phyloP scores from a whole-genome alignment of 2,329 filamentous ascomycete species.

The Talaromyces sp. region DNA sequence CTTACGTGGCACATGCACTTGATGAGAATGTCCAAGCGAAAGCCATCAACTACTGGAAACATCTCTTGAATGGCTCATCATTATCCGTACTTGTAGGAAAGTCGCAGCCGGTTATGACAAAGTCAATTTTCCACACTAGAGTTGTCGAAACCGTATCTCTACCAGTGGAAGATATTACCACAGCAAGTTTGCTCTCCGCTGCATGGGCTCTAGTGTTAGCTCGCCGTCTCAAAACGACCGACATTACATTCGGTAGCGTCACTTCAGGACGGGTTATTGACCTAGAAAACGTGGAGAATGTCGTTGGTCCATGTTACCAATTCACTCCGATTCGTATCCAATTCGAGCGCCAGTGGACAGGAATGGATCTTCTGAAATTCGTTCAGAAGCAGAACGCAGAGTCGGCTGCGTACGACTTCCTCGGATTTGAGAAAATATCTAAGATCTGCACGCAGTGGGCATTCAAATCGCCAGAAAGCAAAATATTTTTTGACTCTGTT shows the following conservation, averaged over 20 bases:
- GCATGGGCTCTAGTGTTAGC: conserved; percentile 69
- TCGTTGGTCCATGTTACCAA: conserved; percentile 48
- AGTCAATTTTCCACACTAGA: conserved; percentile 4
- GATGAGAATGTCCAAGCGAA: background rate
- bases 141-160: background rate
- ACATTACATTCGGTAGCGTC: conserved; percentile 76
- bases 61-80: background rate
- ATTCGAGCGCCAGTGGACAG: conserved; percentile 48
- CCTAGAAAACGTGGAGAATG: conserved; percentile 47
- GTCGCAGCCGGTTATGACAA: background rate
- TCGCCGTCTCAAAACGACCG: conserved; percentile 57
- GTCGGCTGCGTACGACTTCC: conserved; percentile 48
- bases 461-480: conserved; percentile 21
- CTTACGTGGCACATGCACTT: background rate
- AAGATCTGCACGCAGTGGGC: conserved; percentile 44
- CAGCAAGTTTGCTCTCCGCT: conserved; percentile 57
- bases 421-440: conserved; percentile 49
- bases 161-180: conserved; percentile 46
- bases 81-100: background rate
- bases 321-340: conserved; percentile 53
- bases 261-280: conserved; percentile 75
- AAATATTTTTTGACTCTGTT: conserved; percentile 50
- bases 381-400: conserved; percentile 52
- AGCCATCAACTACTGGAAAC: conserved; percentile 1
- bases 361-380: conserved; percentile 43